Evolutionary conservation across 352 stramenopile species (phyloP).

Genomic region (Pythium angustatum): DNA sequence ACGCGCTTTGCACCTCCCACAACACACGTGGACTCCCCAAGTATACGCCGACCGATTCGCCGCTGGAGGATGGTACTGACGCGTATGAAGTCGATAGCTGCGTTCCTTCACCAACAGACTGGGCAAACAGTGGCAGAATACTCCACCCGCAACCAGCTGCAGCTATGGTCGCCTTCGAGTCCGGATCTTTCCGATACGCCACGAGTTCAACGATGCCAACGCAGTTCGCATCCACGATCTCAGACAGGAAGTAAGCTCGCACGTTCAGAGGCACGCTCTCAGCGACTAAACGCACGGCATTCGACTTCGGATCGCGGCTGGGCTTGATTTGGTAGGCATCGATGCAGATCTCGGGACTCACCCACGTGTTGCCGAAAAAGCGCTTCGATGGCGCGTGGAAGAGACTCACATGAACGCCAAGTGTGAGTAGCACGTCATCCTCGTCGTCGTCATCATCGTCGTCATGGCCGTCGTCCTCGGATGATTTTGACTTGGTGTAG

Average conservation of each 20-base stretch:
- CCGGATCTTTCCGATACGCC: constrained; percentile 80
- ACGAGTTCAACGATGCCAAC: constrained; percentile 94
- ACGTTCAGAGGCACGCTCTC: constrained; percentile 61
- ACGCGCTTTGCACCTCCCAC: constrained; percentile 54
- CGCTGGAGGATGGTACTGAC: constrained; percentile 31
- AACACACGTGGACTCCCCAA: constrained; percentile 66
- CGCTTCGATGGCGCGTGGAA: constrained; percentile 84
- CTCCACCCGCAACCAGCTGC: constrained; percentile 92
- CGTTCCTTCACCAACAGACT: constrained; percentile 20
- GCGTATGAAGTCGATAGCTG: constrained; percentile 34
- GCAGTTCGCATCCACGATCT: constrained; percentile 88
- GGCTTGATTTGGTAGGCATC: constrained; percentile 56
- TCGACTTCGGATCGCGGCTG: constrained; percentile 43
- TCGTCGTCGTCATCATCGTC: constrained; percentile 44
- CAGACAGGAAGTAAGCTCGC: constrained; percentile 82
- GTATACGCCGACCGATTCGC: constrained; percentile 69
- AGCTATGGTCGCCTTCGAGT: constrained; percentile 67
- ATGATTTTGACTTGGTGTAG: constrained; percentile 13
- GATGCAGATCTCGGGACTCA: constrained; percentile 62
- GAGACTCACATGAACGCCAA: constrained; percentile 86
- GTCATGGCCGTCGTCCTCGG: constrained; percentile 14
- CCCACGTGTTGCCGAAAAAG: constrained; percentile 94
- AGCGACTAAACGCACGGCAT: constrained; percentile 51
- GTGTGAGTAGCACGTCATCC: constrained; percentile 54
- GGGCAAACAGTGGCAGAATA: constrained; percentile 87